Evolutionary conservation across 192 early-diverging fungal genomes (phyloP), one percentile per base, ranked within the genome.

Genomic region (Backusella westeae): DNA sequence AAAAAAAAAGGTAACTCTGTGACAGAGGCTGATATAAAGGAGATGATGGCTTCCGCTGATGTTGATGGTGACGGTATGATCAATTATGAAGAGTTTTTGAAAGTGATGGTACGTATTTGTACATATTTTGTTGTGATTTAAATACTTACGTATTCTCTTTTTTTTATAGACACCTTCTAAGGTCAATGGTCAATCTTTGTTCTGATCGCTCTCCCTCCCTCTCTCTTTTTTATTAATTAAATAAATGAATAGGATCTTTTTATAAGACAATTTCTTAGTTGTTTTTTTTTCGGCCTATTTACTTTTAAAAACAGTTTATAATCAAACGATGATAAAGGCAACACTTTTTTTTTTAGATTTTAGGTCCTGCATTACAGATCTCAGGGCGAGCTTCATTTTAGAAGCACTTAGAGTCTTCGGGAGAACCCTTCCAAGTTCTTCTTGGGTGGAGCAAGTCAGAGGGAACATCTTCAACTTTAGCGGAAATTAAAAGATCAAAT

Each of bases 21-120:
- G 15, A 46, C 74, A 3, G 41, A 26, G 14, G 38, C 34, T 32
- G 74, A 75, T 34, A 17, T 75, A 29, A 32, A 49, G 29, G 63
- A 66, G 12, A 75, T 75, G 74, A 6, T 75, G 21, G 74, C 41
- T 35, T 92, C 91, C 71, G 93, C 89, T 41, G 96, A 97, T 77
- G 90, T 91, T 59, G 91, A 96, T 75, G 93, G 93, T 36, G 94
- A 96, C 75, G 94, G 94, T 59, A 84, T 89, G 72, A 96, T 97
- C 79, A 94, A 94, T 78, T 94, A 94, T 77, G 91, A 95, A 79
- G 94, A 97, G 87, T 97, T 97, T 82, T 86, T 93, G 81, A 93
- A 93, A 85, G 93, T 92, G 81, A 90, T 90, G 87, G 77, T 73
- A 74, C 26, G 72, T 53, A 26, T 19, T 42, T 71, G 34, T 21